These are phyloP conservation scores for Colletotrichum costaricense DNA, from an alignment of 2,329 filamentous ascomycete species.

Conservation along the genomic window DNA sequence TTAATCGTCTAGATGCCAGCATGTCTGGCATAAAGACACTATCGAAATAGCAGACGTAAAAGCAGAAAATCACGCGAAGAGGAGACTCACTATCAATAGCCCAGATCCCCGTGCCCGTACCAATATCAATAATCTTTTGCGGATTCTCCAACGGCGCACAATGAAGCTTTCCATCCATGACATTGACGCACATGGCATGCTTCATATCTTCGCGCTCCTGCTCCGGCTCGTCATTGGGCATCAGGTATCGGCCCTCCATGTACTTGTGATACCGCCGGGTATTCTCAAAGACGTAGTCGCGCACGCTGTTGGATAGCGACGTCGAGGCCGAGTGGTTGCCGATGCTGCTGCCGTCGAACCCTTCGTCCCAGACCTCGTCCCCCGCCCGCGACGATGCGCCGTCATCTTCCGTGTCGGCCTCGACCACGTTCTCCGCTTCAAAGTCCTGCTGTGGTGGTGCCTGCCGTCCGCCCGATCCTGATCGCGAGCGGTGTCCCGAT, in stretches of 20 bases:
- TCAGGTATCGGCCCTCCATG: constrained; percentile 51
- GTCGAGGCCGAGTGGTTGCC: constrained; percentile 20
- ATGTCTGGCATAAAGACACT: background rate
- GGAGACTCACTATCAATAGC: constrained; percentile 50
- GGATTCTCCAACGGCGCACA: constrained; percentile 48
- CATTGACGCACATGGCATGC: constrained; percentile 43
- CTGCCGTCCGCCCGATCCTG: background rate
- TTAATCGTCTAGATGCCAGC: background rate
- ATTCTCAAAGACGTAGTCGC: constrained; percentile 48
- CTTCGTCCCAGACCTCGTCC: constrained; percentile 18
- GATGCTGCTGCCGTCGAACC: constrained; percentile 13
- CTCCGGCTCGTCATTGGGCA: constrained; percentile 51
- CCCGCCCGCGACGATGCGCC: background rate
- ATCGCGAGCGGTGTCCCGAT: background rate
- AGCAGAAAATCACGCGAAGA: constrained; percentile 21
- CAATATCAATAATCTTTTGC: constrained; percentile 55
- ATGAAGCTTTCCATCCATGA: constrained; percentile 48
- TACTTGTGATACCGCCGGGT: constrained; percentile 53
- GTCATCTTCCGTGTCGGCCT: constrained; percentile 24
- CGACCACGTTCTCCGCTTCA: constrained; percentile 21
- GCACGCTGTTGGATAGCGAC: constrained; percentile 28
- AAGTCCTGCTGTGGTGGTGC: background rate
- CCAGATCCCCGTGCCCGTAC: constrained; percentile 58
- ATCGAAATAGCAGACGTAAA: background rate
- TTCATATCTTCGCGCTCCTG: constrained; percentile 34